phyloP scores from a whole-genome alignment of 1,139 yeast genomes.

The Pichia sp. region DNA sequence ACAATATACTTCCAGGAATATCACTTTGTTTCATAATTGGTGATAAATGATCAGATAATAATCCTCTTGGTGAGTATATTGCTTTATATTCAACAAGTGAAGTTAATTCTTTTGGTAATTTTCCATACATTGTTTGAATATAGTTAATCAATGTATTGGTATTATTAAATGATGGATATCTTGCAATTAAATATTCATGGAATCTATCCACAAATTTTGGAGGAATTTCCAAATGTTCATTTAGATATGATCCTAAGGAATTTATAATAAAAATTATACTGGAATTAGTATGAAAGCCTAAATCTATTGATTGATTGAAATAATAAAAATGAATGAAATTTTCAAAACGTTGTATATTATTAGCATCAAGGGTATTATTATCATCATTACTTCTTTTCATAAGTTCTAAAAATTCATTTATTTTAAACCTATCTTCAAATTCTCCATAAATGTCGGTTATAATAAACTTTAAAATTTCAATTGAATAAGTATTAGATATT shows the following conservation, averaged over 20 bases:
- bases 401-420: conserved; percentile 5
- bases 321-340: background rate
- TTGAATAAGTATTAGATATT: conserved; percentile 2
- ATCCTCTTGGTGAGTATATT: background rate
- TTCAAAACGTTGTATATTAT: conserved; percentile 1
- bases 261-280: background rate
- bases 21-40: background rate
- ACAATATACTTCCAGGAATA: background rate
- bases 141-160: background rate
- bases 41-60: background rate
- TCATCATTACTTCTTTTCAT: background rate
- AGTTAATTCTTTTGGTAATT: background rate
- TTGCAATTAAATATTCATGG: background rate
- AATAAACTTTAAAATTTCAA: background rate
- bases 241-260: background rate
- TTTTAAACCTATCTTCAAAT: conserved; percentile 2
- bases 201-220: background rate
- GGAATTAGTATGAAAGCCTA: background rate
- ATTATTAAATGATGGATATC: background rate
- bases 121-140: background rate
- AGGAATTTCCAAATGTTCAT: background rate
- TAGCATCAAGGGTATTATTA: too few species aligned
- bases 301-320: background rate
- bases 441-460: conserved; percentile 4
- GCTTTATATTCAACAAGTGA: background rate